Conservation (phyloP, 2,329 filamentous ascomycete species). For the Penicillium sp. region DNA sequence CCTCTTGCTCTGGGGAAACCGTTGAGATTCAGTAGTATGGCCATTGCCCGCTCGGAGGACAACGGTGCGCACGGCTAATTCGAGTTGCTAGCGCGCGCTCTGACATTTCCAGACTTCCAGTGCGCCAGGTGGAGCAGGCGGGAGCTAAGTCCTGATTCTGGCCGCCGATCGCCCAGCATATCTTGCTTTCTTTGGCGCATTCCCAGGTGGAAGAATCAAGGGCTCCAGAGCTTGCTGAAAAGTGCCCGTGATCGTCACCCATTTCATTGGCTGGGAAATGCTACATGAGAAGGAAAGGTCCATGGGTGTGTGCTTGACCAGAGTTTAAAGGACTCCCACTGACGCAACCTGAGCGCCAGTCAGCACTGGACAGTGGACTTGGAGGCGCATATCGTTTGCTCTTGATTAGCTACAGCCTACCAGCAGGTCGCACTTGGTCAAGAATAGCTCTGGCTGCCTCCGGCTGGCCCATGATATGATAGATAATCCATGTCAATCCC, state of each 20-base stretch:
- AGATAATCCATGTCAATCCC: constrained; percentile 20
- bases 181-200: constrained; percentile 19
- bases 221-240: constrained; percentile 3
- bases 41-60: background rate
- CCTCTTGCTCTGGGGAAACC: background rate
- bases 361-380: background rate
- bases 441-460: background rate
- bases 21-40: background rate
- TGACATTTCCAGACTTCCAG: constrained; percentile 5
- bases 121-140: constrained; percentile 19
- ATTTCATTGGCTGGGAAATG: constrained; percentile 14
- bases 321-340: constrained; percentile 13
- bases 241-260: background rate
- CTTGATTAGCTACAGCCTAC: constrained; percentile 14
- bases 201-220: constrained; percentile 12
- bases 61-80: background rate
- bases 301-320: constrained; percentile 20
- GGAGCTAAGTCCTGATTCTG: constrained; percentile 25
- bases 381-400: constrained; percentile 13
- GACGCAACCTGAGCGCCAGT: constrained; percentile 25
- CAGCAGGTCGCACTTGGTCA: constrained; percentile 1
- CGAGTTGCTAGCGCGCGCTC: background rate
- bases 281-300: constrained; percentile 7
- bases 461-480: constrained; percentile 9
- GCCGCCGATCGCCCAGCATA: constrained; percentile 19